Conservation (phyloP, 192 early-diverging fungal species). For the Lobosporangium transversale region DNA sequence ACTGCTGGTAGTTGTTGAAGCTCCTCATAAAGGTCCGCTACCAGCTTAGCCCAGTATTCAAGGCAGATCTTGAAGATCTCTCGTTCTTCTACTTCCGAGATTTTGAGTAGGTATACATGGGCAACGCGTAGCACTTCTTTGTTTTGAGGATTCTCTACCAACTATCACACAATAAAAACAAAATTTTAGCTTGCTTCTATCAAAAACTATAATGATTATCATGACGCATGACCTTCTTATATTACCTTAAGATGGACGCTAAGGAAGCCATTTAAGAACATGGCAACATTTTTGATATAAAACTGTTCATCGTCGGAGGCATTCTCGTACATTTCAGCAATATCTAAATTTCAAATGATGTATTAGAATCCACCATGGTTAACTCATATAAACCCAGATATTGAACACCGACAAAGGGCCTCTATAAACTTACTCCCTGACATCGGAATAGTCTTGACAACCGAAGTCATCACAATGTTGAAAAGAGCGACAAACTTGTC, state of each 20-base stretch:
- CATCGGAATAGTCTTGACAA: constrained; percentile 74
- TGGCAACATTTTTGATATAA: constrained; percentile 94
- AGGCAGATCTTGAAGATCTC: constrained; percentile 98
- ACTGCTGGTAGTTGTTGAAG: constrained; percentile 61
- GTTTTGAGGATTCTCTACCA: constrained; percentile 64
- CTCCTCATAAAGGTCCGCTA: constrained; percentile 91
- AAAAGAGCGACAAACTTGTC: constrained; percentile 88
- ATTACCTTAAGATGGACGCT: constrained; percentile 83
- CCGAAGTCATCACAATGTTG: constrained; percentile 75
- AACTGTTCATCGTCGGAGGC: constrained; percentile 88
- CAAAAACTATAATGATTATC: no score
- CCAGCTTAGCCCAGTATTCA: constrained; percentile 96
- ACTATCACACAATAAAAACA: constrained; percentile 18
- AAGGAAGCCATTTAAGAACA: constrained; percentile 93
- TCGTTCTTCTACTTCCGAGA: constrained; percentile 91
- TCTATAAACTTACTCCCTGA: constrained; percentile 63
- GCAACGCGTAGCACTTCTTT: constrained; percentile 71
- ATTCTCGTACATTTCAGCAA: constrained; percentile 83
- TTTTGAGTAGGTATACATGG: constrained; percentile 89
- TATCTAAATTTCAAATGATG: constrained; percentile 69
- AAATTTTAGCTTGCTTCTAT: no score
- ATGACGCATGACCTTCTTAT: neutral
- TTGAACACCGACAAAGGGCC: no score
- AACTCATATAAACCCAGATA: no score
- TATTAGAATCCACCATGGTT: no score